Evolutionary conservation across 495 filamentous ascomycete species (phyloP).

Genomic region (Jackrogersella minutella): DNA sequence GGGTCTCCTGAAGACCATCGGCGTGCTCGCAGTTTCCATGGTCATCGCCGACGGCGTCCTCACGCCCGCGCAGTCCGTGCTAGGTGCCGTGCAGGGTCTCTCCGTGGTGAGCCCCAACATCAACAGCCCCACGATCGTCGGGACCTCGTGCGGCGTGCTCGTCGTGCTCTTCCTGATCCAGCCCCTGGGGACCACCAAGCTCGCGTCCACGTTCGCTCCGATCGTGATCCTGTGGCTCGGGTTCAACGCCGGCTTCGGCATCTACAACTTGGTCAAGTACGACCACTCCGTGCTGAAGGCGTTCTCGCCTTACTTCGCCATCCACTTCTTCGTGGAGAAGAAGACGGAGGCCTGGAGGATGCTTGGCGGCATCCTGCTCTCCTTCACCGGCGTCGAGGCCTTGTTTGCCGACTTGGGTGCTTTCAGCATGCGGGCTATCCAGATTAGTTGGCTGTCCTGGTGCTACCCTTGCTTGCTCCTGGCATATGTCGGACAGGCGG

Average conservation of each 20-base stretch:
- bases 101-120: conserved; percentile 58
- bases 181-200: conserved; percentile 72
- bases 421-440: conserved; percentile 67
- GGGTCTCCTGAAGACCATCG: conserved; percentile 68
- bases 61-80: conserved; percentile 73
- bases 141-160: conserved; percentile 72
- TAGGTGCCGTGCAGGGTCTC: conserved; percentile 75
- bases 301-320: conserved; percentile 72
- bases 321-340: conserved; percentile 68
- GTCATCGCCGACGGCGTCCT: conserved; percentile 73
- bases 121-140: conserved; percentile 64
- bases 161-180: conserved; percentile 74
- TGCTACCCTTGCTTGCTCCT: conserved; percentile 73
- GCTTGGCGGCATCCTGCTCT: conserved; percentile 73
- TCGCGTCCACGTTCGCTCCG: conserved; percentile 72
- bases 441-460: conserved; percentile 70
- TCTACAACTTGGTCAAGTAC: conserved; percentile 72
- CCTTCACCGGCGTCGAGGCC: conserved; percentile 79
- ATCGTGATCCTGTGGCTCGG: conserved; percentile 77
- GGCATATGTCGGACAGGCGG: conserved; percentile 78
- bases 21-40: conserved; percentile 74
- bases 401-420: conserved; percentile 79
- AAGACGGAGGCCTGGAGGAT: conserved; percentile 68
- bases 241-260: conserved; percentile 72
- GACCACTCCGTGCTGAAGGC: conserved; percentile 73